phyloP scores from a whole-genome alignment of 2,329 filamentous ascomycete genomes.

The Cladosporium sp. region DNA sequence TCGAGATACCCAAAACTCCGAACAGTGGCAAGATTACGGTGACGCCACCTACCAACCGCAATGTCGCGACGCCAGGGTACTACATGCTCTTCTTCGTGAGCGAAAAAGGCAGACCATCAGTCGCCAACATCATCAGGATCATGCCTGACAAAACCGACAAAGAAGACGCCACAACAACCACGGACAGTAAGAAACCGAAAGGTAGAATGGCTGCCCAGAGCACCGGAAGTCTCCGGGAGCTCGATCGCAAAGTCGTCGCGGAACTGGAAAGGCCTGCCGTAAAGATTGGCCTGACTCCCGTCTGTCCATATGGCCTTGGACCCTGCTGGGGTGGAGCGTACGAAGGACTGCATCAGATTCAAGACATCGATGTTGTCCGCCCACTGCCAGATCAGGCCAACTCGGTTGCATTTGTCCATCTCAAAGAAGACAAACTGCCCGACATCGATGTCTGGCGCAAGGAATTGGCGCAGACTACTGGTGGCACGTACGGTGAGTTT shows the following conservation, averaged over 20 bases:
- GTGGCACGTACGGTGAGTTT: not conserved
- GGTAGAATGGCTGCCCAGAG: too few relatives aligned
- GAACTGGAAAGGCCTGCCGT: not conserved
- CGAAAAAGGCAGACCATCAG: not conserved
- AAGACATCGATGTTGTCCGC: not conserved
- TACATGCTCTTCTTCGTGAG: not conserved
- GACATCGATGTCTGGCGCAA: conserved; percentile 3
- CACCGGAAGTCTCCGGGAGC: not conserved
- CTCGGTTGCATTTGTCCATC: not conserved
- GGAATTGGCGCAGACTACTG: not conserved
- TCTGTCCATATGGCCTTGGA: conserved; percentile 4
- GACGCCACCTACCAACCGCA: not conserved
- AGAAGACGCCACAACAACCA: too few relatives aligned
- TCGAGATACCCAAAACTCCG: not conserved
- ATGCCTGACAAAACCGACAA: not conserved
- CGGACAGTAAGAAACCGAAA: not conserved
- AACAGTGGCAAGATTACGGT: not conserved
- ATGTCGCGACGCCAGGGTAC: not conserved
- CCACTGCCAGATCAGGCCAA: not conserved
- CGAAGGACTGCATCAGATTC: not conserved
- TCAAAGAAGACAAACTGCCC: not conserved
- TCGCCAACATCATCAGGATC: not conserved
- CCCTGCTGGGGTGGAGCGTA: conserved; percentile 1
- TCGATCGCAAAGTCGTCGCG: not conserved
- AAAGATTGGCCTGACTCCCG: not conserved